These are phyloP conservation scores for Arxiozyma heterogenica DNA, from an alignment of 1,139 yeast species.

Conservation along the genomic window DNA sequence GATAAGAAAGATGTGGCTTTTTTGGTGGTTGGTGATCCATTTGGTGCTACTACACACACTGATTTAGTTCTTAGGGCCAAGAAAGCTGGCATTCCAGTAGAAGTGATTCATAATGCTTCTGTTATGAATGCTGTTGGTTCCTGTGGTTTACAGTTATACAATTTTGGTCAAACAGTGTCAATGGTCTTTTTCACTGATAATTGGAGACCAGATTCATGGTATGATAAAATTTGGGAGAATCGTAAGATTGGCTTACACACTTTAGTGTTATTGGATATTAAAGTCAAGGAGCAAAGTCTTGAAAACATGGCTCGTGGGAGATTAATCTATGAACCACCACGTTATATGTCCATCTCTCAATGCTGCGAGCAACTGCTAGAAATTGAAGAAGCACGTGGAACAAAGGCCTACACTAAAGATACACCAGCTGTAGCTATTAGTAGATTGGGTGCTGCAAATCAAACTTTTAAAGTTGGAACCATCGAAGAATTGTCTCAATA, in stretches of 20 bases:
- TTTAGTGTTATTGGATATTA: slow-evolving; percentile 76
- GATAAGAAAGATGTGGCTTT: slow-evolving; percentile 79
- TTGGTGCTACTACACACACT: slow-evolving; percentile 97
- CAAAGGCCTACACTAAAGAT: slow-evolving; percentile 67
- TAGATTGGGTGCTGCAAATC: slow-evolving; percentile 80
- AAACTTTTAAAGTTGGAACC: slow-evolving; percentile 77
- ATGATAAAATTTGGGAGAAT: slow-evolving; percentile 80
- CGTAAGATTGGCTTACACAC: slow-evolving; percentile 88
- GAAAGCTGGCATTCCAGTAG: slow-evolving; percentile 67
- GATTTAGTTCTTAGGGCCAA: slow-evolving; percentile 87
- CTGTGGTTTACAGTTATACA: slow-evolving; percentile 89
- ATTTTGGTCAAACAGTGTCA: slow-evolving; percentile 93
- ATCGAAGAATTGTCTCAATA: slow-evolving; percentile 62
- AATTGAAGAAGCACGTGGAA: slow-evolving; percentile 66
- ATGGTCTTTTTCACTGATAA: slow-evolving; percentile 88
- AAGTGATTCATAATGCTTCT: slow-evolving; percentile 87
- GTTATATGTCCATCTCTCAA: slow-evolving; percentile 87
- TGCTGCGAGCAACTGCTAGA: slow-evolving; percentile 85
- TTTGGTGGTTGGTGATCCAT: slow-evolving; percentile 93
- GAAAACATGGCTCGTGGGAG: slow-evolving; percentile 93
- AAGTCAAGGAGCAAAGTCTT: slow-evolving; percentile 91
- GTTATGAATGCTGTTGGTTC: slow-evolving; percentile 99
- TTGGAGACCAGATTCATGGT: slow-evolving; percentile 96
- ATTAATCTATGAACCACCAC: slow-evolving; percentile 88
- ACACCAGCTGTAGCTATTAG: slow-evolving; percentile 94